Evolutionary conservation across 2,329 filamentous ascomycete species (phyloP).

Genomic region (Penicillium psychrosexuale): DNA sequence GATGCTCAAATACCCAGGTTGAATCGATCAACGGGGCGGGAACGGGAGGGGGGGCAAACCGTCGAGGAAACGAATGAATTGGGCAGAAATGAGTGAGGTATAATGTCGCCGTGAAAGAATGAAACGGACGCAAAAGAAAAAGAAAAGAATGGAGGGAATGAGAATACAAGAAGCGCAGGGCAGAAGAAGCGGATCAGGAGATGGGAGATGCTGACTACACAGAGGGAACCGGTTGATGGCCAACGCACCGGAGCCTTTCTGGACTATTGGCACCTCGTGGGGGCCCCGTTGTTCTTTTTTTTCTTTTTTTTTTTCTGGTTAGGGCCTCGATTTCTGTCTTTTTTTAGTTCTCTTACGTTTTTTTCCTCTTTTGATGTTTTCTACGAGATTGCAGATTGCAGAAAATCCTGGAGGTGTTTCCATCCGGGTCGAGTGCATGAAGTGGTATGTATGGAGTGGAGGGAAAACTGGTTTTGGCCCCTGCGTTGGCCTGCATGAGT

Average conservation of each 20-base stretch:
- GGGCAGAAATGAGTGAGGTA: slow-evolving; percentile 33
- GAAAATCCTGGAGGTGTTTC: not conserved
- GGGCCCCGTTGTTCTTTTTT: slow-evolving; percentile 8
- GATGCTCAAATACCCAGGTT: slow-evolving; percentile 24
- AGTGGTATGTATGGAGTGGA: not conserved
- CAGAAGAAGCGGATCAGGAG: slow-evolving; percentile 23
- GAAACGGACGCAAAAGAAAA: slow-evolving; percentile 44
- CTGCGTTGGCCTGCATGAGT: slow-evolving; percentile 23
- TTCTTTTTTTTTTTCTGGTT: slow-evolving; percentile 3
- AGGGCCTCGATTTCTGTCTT: slow-evolving; percentile 3
- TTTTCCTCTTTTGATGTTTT: not conserved
- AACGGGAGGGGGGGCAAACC: slow-evolving; percentile 21
- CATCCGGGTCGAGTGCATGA: not conserved
- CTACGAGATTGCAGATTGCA: not conserved
- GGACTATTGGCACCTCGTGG: slow-evolving; percentile 20
- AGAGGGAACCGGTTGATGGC: not conserved
- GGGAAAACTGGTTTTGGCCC: slow-evolving; percentile 20
- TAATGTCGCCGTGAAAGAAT: slow-evolving; percentile 51
- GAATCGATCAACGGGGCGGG: slow-evolving; percentile 25
- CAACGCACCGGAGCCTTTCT: not conserved
- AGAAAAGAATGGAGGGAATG: slow-evolving; percentile 31
- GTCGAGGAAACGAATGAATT: slow-evolving; percentile 35
- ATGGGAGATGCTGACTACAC: slow-evolving; percentile 26
- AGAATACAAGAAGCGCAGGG: slow-evolving; percentile 25
- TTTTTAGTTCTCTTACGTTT: not conserved